Evolutionary conservation across 176 grass and related monocot species (phyloP), one percentile per base, ranked within the genome.

Genomic region (Eleusine indica): DNA sequence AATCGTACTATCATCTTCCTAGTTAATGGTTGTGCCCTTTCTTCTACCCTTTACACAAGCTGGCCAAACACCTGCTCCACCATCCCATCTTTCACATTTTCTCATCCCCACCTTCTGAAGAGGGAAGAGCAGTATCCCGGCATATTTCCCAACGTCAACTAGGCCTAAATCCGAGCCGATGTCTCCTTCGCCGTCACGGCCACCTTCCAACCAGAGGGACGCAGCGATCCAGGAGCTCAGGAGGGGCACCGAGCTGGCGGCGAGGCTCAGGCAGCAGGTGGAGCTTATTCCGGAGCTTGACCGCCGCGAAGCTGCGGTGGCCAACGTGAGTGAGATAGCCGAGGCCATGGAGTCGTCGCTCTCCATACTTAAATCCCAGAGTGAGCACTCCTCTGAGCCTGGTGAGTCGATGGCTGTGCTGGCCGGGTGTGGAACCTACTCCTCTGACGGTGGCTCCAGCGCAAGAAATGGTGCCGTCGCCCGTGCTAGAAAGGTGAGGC

Each of bases 191-290:
- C 28, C 22, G 9, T 29, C 72, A 56, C 18, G 32, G 51, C 54
- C 43, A 25, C 71, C 68, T 18, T 62, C 64, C 22, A 47, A 80
- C 71, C 78, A n/a, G 44, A 70, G 65, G 21, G 65, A 85, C n/a
- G 82, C 77, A 0, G 78, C 71, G 54, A 85, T 89, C 14, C 71
- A 81, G 83, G 83, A 89, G 56, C 72, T 89, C 66, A 43, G 44
- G 46, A 89, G 41, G 46, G 83, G 83, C 10, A 44, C 54, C 10
- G 6, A 81, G 17, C 72, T 89, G 66, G 88, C 66, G 2, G 51
- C 41, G 15, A 49, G 29, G 37, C 83, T 89, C 56, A 71, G 78
- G 64, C 16, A 54, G 78, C 71, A 81, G 72, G 54, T 89, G 44
- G 87, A 82, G 54, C 72, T 81, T 77, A 81, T 81, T 78, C 71